phyloP scores from a whole-genome alignment of 73 alveolate genomes.

The Uronychia binucleata region DNA sequence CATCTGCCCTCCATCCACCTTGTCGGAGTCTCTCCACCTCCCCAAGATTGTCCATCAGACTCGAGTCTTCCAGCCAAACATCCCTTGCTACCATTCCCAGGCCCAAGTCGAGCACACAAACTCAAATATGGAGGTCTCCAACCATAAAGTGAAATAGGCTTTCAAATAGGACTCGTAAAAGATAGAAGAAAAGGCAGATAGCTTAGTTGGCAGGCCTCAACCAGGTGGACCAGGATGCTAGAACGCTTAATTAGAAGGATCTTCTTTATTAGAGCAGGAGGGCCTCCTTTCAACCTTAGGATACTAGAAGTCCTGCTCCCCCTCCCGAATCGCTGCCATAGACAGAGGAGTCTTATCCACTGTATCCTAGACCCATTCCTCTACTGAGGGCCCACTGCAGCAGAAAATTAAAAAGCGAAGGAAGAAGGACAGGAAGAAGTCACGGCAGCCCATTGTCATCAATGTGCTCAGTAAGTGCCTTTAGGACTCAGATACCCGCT shows the following conservation, averaged over 20 bases:
- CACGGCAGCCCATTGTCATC: not conserved
- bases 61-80: not conserved
- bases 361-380: not conserved
- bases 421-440: not conserved
- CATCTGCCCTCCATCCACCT: not conserved
- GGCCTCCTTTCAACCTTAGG: no score
- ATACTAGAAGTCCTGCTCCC: not conserved
- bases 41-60: not conserved
- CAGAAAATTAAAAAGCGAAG: not conserved
- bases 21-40: not conserved
- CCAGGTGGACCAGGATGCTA: no score
- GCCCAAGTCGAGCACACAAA: not conserved
- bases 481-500: slow-evolving; percentile 12
- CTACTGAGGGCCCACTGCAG: not conserved
- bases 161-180: not conserved
- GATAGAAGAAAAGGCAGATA: no score
- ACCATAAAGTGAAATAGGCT: not conserved
- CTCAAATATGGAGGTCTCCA: not conserved
- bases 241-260: no score
- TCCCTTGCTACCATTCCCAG: not conserved
- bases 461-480: not conserved
- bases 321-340: not conserved
- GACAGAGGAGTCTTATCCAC: not conserved
- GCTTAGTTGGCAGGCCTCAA: no score
- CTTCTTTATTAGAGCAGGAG: no score